Evolutionary conservation across 345 rosid species (phyloP), one percentile per base, ranked within the genome.

Genomic region (Sapria himalayana): DNA sequence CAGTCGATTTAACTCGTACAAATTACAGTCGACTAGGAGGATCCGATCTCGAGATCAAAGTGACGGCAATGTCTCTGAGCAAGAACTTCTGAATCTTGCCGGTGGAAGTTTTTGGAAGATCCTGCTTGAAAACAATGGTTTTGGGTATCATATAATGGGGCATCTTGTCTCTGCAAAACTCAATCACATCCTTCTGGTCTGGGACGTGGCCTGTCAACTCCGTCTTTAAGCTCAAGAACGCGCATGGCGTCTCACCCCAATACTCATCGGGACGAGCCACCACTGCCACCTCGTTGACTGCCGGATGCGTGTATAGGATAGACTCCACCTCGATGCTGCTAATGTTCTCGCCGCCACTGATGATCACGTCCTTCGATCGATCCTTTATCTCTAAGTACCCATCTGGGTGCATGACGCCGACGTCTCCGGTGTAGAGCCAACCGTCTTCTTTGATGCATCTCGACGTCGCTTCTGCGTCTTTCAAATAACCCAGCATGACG

Each of bases 221-320:
- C 2, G 70, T 73, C 62, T 71, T 85, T 24, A 81, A 34, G 51
- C 62, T 81, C 39, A 85, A 76, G 15, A 85, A 81, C 15, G 84
- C 92, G 39, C 93, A 81, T 32, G 93, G 92, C 1, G 92, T 74
- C 29, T 85, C 72, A 36, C 96, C 93, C 86, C 92, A 81, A 1
- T 71, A 67, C 54, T 67, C 48, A 48, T 85, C 93, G 0, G 78
- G 92, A 39, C 81, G 55, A 0, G 70, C 81, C 0, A 81, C 92
- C 22, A 85, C 92, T 4, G 94, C 81, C 0, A 59, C 94, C 53
- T 85, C 96, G 6, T 67, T 58, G 57, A 85, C 62, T 12, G 70
- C 76, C 0, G 84, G 71, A 25, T 85, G 97, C 14, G 61, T 24
- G 32, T 51, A 65, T 46, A 85, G 41, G 51, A 62, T 65, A 5